Percentiles rank a stretch among this genome's conserved stretches.
These are phyloP conservation scores for Amaranthus tricolor DNA, from an alignment of 179 eudicot species.

Conservation along the genomic window DNA sequence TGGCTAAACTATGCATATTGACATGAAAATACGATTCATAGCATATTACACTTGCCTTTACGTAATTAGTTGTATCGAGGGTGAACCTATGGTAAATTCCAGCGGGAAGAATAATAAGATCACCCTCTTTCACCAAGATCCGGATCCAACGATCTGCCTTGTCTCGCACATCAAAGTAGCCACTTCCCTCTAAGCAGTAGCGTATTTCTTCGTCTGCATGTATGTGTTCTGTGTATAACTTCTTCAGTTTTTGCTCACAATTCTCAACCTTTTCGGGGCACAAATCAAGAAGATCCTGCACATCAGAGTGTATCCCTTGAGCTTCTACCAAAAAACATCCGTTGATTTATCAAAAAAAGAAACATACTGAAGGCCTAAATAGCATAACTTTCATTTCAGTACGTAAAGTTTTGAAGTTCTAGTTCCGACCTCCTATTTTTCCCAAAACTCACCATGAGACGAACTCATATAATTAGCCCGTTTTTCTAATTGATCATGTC, in stretches of 20 bases:
- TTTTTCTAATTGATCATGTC: no score
- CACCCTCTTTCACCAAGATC: slow-evolving; percentile 69
- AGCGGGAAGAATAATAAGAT: slow-evolving; percentile 68
- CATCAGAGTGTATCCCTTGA: not conserved
- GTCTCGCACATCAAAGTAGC: slow-evolving; percentile 84
- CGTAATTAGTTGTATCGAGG: slow-evolving; percentile 66
- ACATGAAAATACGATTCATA: not conserved
- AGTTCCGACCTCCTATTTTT: no score
- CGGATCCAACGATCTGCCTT: slow-evolving; percentile 81
- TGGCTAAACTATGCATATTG: not conserved
- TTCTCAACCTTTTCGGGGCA: slow-evolving; percentile 82
- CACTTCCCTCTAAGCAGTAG: slow-evolving; percentile 81
- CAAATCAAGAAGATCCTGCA: slow-evolving; percentile 59
- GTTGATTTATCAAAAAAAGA: not conserved
- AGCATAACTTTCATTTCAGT: no score
- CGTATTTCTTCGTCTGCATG: slow-evolving; percentile 85
- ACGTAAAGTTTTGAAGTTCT: no score
- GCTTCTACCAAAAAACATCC: not conserved
- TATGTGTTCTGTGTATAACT: slow-evolving; percentile 77
- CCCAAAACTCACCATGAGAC: no score
- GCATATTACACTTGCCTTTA: slow-evolving; percentile 45
- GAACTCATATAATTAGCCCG: no score
- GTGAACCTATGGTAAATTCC: slow-evolving; percentile 90
- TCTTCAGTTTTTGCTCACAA: slow-evolving; percentile 80
- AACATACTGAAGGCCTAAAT: not conserved